These are phyloP conservation scores for Cutaneotrichosporon sp. DNA, from an alignment of 1,284 basidiomycete species.

Conservation along the genomic window DNA sequence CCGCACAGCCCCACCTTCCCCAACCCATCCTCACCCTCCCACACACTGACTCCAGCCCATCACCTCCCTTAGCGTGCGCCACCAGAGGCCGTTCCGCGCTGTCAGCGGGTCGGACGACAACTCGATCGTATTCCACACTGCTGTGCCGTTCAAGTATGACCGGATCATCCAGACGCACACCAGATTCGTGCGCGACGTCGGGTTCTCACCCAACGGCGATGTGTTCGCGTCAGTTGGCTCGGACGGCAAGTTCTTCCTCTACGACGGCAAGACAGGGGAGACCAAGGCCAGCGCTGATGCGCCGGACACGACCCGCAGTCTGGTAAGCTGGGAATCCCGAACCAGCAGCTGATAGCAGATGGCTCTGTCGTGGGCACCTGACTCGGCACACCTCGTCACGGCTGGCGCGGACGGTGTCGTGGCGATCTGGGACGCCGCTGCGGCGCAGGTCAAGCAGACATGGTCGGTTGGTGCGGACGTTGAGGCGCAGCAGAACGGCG, in stretches of 20 bases:
- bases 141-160: conserved; percentile 84
- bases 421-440: conserved; percentile 82
- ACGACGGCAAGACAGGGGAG: conserved; percentile 88
- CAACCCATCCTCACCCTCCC: neutral
- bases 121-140: conserved; percentile 71
- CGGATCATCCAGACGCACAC: conserved; percentile 88
- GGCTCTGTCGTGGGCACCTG: conserved; percentile 73
- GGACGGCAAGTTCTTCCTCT: conserved; percentile 83
- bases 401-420: conserved; percentile 86
- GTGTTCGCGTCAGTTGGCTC: conserved; percentile 87
- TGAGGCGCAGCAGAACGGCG: conserved; percentile 79
- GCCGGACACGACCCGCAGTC: conserved; percentile 58
- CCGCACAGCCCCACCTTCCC: neutral
- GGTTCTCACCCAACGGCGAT: conserved; percentile 75
- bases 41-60: conserved; percentile 59
- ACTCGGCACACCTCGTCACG: conserved; percentile 71
- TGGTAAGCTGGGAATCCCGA: conserved; percentile 37
- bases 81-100: conserved; percentile 87
- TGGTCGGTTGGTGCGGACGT: conserved; percentile 72
- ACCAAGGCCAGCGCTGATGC: conserved; percentile 65
- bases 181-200: conserved; percentile 91
- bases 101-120: conserved; percentile 83
- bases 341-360: conserved; percentile 59
- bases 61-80: conserved; percentile 87
- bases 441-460: conserved; percentile 63